These are phyloP conservation scores for Verticillium tricorpus DNA, from an alignment of 2,329 filamentous ascomycete genomes.

Conservation along the genomic window DNA sequence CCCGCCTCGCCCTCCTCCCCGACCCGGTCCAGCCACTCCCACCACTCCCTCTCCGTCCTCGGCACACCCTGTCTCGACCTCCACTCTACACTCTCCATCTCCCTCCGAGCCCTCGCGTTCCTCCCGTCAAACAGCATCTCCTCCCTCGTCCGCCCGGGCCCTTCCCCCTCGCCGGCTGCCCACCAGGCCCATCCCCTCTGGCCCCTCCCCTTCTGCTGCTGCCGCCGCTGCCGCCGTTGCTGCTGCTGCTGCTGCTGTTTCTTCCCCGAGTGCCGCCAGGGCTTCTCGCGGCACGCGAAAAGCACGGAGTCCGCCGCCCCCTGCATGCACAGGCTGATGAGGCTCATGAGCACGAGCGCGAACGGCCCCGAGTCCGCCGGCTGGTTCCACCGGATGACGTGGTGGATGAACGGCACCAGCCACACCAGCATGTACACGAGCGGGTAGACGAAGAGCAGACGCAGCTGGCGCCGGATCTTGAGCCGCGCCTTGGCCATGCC, in stretches of 20 bases:
- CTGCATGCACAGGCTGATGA: constrained; percentile 59
- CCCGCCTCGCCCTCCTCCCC: not conserved
- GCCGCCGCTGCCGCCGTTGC: constrained; percentile 16
- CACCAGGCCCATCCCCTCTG: constrained; percentile 18
- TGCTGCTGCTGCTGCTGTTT: constrained; percentile 37
- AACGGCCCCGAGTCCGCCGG: constrained; percentile 34
- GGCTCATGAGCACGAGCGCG: constrained; percentile 47
- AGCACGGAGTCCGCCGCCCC: constrained; percentile 64
- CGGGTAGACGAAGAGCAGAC: constrained; percentile 73
- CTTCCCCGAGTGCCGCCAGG: constrained; percentile 50
- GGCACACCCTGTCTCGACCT: constrained; percentile 12
- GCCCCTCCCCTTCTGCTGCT: constrained; percentile 11
- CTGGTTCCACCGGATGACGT: constrained; percentile 54
- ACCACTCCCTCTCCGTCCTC: constrained; percentile 1
- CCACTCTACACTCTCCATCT: constrained; percentile 39
- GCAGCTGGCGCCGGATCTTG: constrained; percentile 62
- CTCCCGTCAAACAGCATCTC: constrained; percentile 48
- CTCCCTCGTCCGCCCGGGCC: constrained; percentile 42
- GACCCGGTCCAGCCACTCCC: not conserved
- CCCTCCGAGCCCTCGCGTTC: constrained; percentile 40
- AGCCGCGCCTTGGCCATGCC: constrained; percentile 36
- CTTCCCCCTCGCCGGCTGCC: constrained; percentile 11
- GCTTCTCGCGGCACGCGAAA: constrained; percentile 66
- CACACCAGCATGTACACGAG: constrained; percentile 68
- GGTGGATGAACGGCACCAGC: constrained; percentile 64